phyloP scores from a whole-genome alignment of 1,284 basidiomycete genomes.

The Moesziomyces sp. region DNA sequence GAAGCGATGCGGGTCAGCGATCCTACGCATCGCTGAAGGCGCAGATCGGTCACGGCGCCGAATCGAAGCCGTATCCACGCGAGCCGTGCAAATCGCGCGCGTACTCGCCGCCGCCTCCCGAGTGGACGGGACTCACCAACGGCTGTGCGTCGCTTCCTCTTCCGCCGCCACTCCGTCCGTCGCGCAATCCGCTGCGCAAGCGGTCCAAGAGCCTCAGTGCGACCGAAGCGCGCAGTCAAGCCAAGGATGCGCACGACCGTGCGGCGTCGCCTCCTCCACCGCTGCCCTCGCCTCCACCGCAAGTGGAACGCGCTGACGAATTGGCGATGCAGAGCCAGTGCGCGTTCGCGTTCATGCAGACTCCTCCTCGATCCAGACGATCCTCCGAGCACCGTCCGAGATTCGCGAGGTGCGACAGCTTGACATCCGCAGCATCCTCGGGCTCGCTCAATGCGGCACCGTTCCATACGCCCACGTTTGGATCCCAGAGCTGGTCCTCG shows the following conservation, averaged over 20 bases:
- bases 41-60: conserved; percentile 13
- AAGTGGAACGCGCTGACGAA: background rate
- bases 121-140: conserved; percentile 9
- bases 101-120: background rate
- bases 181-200: conserved; percentile 20
- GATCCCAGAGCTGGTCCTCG: conserved; percentile 15
- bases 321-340: conserved; percentile 1
- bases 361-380: conserved; percentile 19
- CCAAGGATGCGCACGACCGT: conserved; percentile 1
- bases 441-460: conserved; percentile 8
- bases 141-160: conserved; percentile 8
- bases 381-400: conserved; percentile 4
- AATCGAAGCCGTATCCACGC: background rate
- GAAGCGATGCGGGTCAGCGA: background rate
- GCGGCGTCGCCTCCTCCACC: conserved; percentile 20
- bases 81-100: background rate
- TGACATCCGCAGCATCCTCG: conserved; percentile 9
- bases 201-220: conserved; percentile 29
- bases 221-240: background rate
- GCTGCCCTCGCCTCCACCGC: conserved; percentile 5
- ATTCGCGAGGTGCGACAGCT: conserved; percentile 17
- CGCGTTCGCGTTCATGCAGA: conserved; percentile 8
- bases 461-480: conserved; percentile 37
- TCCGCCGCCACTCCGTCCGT: conserved; percentile 27
- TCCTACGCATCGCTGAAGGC: conserved; percentile 1